Evolutionary conservation across 441 rosid genomes (phyloP).

Genomic region (Populus trichocarpa): DNA sequence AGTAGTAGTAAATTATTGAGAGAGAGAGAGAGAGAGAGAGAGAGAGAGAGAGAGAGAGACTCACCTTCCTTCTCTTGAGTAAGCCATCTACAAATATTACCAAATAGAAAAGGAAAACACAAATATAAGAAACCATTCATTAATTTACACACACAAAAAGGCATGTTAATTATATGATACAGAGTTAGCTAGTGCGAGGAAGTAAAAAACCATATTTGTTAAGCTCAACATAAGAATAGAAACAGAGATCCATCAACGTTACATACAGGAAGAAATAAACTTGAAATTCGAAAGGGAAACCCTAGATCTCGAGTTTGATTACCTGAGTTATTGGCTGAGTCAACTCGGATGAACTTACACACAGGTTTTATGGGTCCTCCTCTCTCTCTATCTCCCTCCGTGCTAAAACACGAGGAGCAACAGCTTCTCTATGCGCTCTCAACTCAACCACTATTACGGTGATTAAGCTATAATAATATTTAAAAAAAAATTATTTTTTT

Average conservation of each 20-base stretch:
- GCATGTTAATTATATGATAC: not conserved
- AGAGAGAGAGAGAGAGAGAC: not conserved
- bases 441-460: not conserved
- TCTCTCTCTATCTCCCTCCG: not conserved
- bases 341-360: not conserved
- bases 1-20: too few relatives aligned
- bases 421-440: not conserved
- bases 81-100: constrained; percentile 29
- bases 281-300: not conserved
- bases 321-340: not conserved
- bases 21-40: too few relatives aligned
- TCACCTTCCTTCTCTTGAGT: constrained; percentile 48
- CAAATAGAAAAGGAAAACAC: not conserved
- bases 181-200: not conserved
- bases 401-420: not conserved
- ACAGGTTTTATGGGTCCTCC: not conserved
- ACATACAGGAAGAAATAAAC: not conserved
- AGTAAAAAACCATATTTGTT: not conserved
- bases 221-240: not conserved
- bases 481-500: too few relatives aligned
- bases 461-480: too few relatives aligned
- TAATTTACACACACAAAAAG: too few relatives aligned
- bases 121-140: not conserved
- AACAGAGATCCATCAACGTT: not conserved
- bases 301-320: not conserved